Base-by-base conservation (phyloP, 1,284 basidiomycete species). In the Schizopora paradoxa region DNA sequence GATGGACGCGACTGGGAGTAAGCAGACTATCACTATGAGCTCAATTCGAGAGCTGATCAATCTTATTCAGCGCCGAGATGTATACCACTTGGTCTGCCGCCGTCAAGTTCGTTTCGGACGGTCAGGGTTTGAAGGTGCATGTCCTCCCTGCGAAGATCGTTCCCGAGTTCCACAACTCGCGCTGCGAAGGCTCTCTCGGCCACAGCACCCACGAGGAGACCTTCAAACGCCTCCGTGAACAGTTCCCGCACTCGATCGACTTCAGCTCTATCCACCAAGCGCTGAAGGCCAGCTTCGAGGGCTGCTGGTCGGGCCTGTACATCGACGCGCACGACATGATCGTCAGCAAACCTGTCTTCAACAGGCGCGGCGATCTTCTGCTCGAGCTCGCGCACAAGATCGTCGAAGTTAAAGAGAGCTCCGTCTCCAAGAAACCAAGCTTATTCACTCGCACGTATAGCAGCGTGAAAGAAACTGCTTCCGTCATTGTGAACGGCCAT, bases 371-470 rank as follows among this genome's bases (percentile, higher is more conserved):
- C 3, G 63, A 66, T 41, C 49, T 66, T 3, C 46, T 66, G 8
- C 61, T 66, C 48, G 61, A 65, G 53, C 54, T 64, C 36, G 43
- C 11, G n/a, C n/a, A n/a, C n/a, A n/a, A n/a, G n/a, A n/a, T n/a
- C n/a, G n/a, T n/a, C n/a, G n/a, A n/a, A n/a, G n/a, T n/a, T n/a
- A n/a, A n/a, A n/a, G n/a, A n/a, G n/a, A n/a, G n/a, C n/a, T n/a
- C n/a, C n/a, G n/a, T n/a, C n/a, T n/a, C n/a, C n/a, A n/a, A n/a
- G n/a, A n/a, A n/a, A n/a, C n/a, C n/a, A n/a, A n/a, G n/a, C n/a
- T n/a, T n/a, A n/a, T n/a, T n/a, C n/a, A n/a, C n/a, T n/a, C n/a
- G n/a, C n/a, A n/a, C n/a, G n/a, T n/a, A n/a, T n/a, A n/a, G n/a
- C n/a, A n/a, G n/a, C n/a, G n/a, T n/a, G n/a, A n/a, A n/a, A n/a